phyloP scores from a whole-genome alignment of 2,329 filamentous ascomycete species.

The Fusarium buharicum region DNA sequence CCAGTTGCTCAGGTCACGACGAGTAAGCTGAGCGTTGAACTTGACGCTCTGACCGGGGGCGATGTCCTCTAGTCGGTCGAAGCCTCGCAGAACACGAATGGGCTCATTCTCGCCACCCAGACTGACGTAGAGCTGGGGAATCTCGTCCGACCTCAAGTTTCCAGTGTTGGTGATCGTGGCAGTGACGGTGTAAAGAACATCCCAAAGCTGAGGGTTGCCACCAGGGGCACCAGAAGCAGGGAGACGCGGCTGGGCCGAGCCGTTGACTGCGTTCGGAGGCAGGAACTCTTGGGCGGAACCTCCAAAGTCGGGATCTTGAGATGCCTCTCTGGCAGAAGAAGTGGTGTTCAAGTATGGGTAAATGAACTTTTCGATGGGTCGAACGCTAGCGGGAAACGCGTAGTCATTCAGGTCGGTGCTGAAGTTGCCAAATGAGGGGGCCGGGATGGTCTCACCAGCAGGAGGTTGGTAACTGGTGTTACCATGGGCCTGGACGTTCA shows the following conservation, averaged over 20 bases:
- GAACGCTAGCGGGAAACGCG: conserved; percentile 70
- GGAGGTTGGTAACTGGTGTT: conserved; percentile 67
- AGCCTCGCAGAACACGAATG: conserved; percentile 75
- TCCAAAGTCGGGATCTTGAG: conserved; percentile 69
- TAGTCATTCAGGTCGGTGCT: conserved; percentile 73
- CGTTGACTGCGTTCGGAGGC: conserved; percentile 67
- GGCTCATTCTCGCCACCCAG: conserved; percentile 83
- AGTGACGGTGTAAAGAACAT: conserved; percentile 73
- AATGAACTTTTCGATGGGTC: conserved; percentile 65
- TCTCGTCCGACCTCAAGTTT: conserved; percentile 70
- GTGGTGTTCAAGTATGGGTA: conserved; percentile 79
- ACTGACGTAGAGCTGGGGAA: conserved; percentile 81
- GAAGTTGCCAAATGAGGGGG: conserved; percentile 72
- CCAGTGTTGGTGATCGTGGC: conserved; percentile 80
- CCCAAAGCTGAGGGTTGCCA: conserved; percentile 73
- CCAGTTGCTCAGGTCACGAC: conserved; percentile 90
- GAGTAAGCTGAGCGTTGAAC: conserved; percentile 76
- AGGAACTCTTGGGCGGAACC: conserved; percentile 66
- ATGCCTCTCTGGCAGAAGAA: conserved; percentile 64
- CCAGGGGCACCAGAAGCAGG: conserved; percentile 66
- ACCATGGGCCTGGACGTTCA: conserved; percentile 65
- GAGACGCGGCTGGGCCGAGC: conserved; percentile 65
- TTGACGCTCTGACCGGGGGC: conserved; percentile 72
- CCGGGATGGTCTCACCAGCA: conserved; percentile 68
- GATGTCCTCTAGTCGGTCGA: conserved; percentile 78